phyloP scores from a whole-genome alignment of 192 early-diverging fungal species.

The Coemansia asiatica region DNA sequence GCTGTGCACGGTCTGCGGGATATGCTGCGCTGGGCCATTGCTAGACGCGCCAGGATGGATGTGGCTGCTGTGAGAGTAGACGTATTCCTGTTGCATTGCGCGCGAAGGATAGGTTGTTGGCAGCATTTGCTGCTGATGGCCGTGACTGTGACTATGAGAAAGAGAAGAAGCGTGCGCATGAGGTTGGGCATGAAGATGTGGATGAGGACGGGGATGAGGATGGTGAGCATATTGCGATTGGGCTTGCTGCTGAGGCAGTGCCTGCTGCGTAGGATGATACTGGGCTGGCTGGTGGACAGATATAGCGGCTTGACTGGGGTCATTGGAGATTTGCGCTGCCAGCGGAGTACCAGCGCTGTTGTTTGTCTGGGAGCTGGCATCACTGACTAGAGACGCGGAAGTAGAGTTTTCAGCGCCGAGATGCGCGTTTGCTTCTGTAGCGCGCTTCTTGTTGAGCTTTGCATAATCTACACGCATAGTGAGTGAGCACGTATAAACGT shows the following conservation, averaged over 20 bases:
- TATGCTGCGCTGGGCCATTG: neutral
- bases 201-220: neutral
- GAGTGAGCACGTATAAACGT: neutral
- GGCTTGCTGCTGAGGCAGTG: neutral
- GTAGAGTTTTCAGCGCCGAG: slow-evolving; percentile 9
- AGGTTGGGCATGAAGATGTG: neutral
- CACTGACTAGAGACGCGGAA: neutral
- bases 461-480: slow-evolving; percentile 56
- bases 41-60: neutral
- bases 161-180: neutral
- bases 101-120: neutral
- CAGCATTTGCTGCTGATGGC: neutral
- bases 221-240: neutral
- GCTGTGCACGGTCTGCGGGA: neutral
- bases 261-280: neutral
- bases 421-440: slow-evolving; percentile 27
- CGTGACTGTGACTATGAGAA: neutral
- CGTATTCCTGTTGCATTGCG: neutral
- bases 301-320: neutral
- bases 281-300: slow-evolving; percentile 6
- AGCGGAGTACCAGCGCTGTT: neutral
- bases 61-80: neutral
- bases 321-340: neutral
- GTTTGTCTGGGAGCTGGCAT: neutral
- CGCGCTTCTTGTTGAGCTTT: slow-evolving; percentile 57